Base-by-base conservation (phyloP, 1,284 basidiomycete species). In the Marasmius tenuissimus region DNA sequence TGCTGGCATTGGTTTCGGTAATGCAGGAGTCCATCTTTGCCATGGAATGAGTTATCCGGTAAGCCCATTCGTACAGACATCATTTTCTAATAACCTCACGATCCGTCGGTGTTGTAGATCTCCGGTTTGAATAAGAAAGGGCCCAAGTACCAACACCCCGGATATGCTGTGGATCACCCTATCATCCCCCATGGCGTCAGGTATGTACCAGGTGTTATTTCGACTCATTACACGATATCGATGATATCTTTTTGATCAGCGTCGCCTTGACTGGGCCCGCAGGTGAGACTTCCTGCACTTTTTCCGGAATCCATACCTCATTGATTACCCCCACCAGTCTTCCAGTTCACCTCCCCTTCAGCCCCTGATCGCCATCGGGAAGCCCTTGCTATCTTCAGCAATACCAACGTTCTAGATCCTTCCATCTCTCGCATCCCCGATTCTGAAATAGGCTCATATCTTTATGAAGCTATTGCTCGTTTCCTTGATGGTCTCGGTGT, bases 1-100 rank as follows among this genome's bases (percentile, higher is more conserved):
- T 65, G 96, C 96, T 63, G 96, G 96, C 53, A 97, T 97, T 62
- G 96, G 96, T 0, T 98, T 98, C 70, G 96, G 96, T 40, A 97
- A 97, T 71, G 96, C 91, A 20, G 96, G 96, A 37, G 95, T 97
- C 5, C 94, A 96, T 75, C 76, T 96, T 63, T 96, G 93, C 69
- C 93, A 94, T 70, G 93, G 91, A 48, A 92, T 93, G 79, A 92
- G 91, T 68, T 93, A 92, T 67, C 91, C 91, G 3, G 89, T 90
- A 72, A 63, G 84, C 74, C 39, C 16, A 57, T 56, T 65, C 45
- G 2, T 47, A 8, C 40, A 39, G 54, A 54, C 63, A 22, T 9
- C 48, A 27, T 4, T 27, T 4, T 38, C 38, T 51, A 40, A 35
- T 40, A 42, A 57, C 18, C 33, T 38, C 22, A 39, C 38, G 38